A percentile compares a stretch with the other conserved stretches of the same genome.
These are phyloP conservation scores for Dimargaris cristalligena DNA, from an alignment of 192 early-diverging fungal species.

Conservation along the genomic window DNA sequence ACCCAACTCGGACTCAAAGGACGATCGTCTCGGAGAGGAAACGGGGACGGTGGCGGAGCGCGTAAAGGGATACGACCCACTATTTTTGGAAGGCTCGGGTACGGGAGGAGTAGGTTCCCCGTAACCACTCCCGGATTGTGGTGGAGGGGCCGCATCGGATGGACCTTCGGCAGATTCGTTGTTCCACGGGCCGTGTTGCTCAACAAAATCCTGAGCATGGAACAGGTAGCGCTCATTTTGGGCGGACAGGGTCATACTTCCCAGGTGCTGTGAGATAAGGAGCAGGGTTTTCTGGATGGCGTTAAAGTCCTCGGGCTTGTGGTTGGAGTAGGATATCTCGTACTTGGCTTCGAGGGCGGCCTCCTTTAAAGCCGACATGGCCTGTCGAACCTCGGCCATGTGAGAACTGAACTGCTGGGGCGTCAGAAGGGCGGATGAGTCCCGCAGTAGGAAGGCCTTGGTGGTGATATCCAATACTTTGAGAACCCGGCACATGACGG, in stretches of 20 bases:
- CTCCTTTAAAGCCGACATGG: neutral
- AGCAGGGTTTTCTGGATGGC: conserved; percentile 2
- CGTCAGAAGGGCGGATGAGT: too few species aligned
- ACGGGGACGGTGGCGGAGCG: neutral
- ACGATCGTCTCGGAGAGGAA: neutral
- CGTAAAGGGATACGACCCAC: neutral
- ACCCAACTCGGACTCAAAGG: neutral
- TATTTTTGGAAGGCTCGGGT: neutral
- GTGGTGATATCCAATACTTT: neutral
- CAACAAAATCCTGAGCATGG: neutral
- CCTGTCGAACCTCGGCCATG: conserved; percentile 1
- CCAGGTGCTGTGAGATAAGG: neutral
- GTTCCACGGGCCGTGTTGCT: neutral
- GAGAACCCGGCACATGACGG: neutral
- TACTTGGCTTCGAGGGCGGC: neutral
- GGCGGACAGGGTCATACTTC: conserved; percentile 1
- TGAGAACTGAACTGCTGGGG: neutral
- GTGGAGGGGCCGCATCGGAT: neutral
- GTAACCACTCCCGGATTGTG: neutral
- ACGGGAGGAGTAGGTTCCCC: neutral
- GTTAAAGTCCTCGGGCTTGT: conserved; percentile 2
- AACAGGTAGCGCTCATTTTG: neutral
- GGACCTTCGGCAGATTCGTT: neutral
- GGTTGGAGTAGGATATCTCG: conserved; percentile 2
- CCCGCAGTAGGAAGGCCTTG: neutral